A percentile compares a stretch with the other conserved stretches of the same genome.
phyloP scores from a whole-genome alignment of 2,329 filamentous ascomycete genomes.

The Cercospora zeae-maydis region DNA sequence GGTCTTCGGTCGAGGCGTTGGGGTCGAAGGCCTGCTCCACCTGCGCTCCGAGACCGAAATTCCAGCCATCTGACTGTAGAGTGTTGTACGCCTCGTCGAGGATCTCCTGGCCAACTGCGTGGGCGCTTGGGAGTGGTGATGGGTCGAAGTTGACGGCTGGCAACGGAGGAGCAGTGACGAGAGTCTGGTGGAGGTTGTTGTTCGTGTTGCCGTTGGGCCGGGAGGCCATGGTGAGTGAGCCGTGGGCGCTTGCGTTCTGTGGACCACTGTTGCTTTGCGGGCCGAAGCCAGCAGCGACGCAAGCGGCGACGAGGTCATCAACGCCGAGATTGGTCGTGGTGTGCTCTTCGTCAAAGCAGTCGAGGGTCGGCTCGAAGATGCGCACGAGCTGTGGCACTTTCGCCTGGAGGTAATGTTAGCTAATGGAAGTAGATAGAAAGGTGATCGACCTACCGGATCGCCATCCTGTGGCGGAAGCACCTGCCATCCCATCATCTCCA shows the following conservation, averaged over 20 bases:
- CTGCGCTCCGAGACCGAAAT: not conserved
- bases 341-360: slow-evolving; percentile 16
- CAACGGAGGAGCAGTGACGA: not conserved
- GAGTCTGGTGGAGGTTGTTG: slow-evolving; percentile 10
- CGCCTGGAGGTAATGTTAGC: not conserved
- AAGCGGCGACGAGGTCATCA: slow-evolving; percentile 15
- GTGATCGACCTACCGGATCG: not conserved
- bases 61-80: not conserved
- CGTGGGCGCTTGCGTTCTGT: slow-evolving; percentile 17
- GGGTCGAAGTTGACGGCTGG: not conserved
- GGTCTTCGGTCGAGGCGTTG: not conserved
- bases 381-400: slow-evolving; percentile 8
- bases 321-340: slow-evolving; percentile 18
- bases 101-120: not conserved
- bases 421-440: not conserved
- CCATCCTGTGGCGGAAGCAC: slow-evolving; percentile 27
- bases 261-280: slow-evolving; percentile 18
- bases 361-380: slow-evolving; percentile 13
- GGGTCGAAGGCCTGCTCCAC: not conserved
- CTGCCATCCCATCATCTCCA: slow-evolving; percentile 48
- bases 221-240: slow-evolving; percentile 24
- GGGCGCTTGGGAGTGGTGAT: not conserved
- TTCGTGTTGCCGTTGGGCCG: slow-evolving; percentile 20
- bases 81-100: not conserved
- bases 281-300: not conserved